Conservation (phyloP, 352 stramenopile genomes). For the Globisporangium rhizosaccharum region DNA sequence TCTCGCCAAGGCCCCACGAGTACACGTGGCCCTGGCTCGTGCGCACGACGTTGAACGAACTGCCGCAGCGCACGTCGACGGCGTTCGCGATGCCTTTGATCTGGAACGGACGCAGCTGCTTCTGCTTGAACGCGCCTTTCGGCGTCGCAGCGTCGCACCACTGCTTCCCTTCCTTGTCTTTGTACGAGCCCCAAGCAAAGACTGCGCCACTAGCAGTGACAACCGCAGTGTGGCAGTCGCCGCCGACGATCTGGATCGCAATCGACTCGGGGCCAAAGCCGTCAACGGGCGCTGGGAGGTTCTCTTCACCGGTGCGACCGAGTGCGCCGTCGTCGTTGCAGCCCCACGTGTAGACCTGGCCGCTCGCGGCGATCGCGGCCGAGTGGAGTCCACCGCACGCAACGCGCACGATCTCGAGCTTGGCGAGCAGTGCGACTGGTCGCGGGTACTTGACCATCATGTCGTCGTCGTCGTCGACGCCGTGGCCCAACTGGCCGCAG, state of each 20-base stretch:
- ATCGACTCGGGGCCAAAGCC: slow-evolving; percentile 43
- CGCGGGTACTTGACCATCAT: slow-evolving; percentile 77
- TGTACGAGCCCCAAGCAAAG: slow-evolving; percentile 94
- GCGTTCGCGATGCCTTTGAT: slow-evolving; percentile 56
- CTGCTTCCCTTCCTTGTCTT: slow-evolving; percentile 95
- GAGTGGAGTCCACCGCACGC: slow-evolving; percentile 91
- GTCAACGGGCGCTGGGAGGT: slow-evolving; percentile 54
- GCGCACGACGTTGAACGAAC: slow-evolving; percentile 80
- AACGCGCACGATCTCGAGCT: slow-evolving; percentile 56
- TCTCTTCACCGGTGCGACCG: slow-evolving; percentile 78
- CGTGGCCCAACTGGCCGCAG: slow-evolving; percentile 89
- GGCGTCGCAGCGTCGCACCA: slow-evolving; percentile 79
- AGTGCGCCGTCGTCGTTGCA: slow-evolving; percentile 91
- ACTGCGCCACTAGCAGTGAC: slow-evolving; percentile 87
- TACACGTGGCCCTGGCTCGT: slow-evolving; percentile 84
- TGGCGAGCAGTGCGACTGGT: slow-evolving; percentile 34
- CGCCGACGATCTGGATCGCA: slow-evolving; percentile 78
- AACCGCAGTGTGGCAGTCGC: slow-evolving; percentile 93
- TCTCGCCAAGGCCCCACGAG: slow-evolving; percentile 91
- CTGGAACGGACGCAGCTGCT: slow-evolving; percentile 54
- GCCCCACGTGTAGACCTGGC: slow-evolving; percentile 94
- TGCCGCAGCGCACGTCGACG: slow-evolving; percentile 81
- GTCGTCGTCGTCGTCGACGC: slow-evolving; percentile 73
- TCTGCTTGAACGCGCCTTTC: slow-evolving; percentile 77
- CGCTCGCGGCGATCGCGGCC: slow-evolving; percentile 77